Evolutionary conservation across 2,329 filamentous ascomycete species (phyloP).

Genomic region (Rhynchosporium graminicola): DNA sequence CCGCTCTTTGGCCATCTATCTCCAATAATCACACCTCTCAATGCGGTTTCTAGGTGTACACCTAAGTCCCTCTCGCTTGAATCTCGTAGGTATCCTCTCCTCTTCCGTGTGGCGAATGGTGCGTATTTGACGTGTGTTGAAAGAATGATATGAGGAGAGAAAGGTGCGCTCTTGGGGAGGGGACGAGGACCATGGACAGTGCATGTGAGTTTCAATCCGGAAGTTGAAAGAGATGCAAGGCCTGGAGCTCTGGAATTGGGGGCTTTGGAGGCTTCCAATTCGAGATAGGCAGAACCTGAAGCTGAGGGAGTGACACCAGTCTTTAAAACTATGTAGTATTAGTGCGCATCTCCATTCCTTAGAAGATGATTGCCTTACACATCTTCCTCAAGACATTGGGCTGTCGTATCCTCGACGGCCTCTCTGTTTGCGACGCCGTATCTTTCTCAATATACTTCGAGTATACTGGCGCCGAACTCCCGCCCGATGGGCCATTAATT

Average conservation of each 20-base stretch:
- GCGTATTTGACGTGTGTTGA: constrained; percentile 96
- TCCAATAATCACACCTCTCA: constrained; percentile 86
- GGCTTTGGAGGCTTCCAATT: constrained; percentile 53
- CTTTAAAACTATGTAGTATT: constrained; percentile 66
- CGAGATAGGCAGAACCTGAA: constrained; percentile 87
- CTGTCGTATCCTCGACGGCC: constrained; percentile 59
- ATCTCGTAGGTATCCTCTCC: constrained; percentile 85
- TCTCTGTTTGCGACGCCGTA: constrained; percentile 46
- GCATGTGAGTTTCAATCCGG: constrained; percentile 84
- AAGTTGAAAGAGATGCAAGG: constrained; percentile 48
- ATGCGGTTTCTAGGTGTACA: constrained; percentile 85
- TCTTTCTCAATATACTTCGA: constrained; percentile 51
- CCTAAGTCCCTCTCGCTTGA: constrained; percentile 84
- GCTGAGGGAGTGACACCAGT: constrained; percentile 92
- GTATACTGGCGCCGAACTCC: constrained; percentile 75
- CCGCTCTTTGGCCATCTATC: constrained; percentile 98
- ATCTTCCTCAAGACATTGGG: constrained; percentile 78
- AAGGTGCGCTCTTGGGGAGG: constrained; percentile 84
- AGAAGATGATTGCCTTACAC: constrained; percentile 59
- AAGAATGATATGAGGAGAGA: constrained; percentile 88
- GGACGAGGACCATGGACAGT: constrained; percentile 92
- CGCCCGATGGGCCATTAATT: constrained; percentile 82
- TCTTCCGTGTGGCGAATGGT: constrained; percentile 82
- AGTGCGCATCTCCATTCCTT: constrained; percentile 1
- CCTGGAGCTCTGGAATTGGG: constrained; percentile 50